Conservation (phyloP, 2,329 filamentous ascomycete species). For the Catunica adiposa region DNA sequence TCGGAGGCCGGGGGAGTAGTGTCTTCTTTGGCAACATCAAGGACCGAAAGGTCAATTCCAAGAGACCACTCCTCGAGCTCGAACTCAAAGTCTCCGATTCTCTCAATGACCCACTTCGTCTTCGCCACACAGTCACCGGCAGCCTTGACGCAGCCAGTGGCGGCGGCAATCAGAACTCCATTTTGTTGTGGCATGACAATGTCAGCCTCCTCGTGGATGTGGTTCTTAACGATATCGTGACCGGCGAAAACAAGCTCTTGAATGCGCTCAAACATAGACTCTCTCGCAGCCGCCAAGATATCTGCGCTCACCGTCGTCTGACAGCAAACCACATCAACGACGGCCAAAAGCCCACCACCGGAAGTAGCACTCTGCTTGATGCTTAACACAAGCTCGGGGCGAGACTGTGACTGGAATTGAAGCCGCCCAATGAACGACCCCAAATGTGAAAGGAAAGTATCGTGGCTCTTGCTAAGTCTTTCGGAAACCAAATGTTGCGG, state of each 20-base stretch:
- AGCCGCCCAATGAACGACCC: conserved; percentile 83
- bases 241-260: conserved; percentile 67
- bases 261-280: conserved; percentile 64
- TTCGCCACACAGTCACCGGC: conserved; percentile 85
- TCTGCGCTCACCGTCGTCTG: conserved; percentile 55
- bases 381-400: conserved; percentile 63
- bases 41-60: conserved; percentile 37
- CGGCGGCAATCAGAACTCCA: conserved; percentile 55
- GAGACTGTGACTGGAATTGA: conserved; percentile 82
- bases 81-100: conserved; percentile 80
- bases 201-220: conserved; percentile 54
- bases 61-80: conserved; percentile 45
- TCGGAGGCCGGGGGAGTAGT: background rate
- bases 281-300: conserved; percentile 50
- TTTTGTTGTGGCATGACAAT: conserved; percentile 70
- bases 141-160: conserved; percentile 74
- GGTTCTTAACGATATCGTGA: conserved; percentile 56
- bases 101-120: conserved; percentile 69
- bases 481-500: conserved; percentile 68
- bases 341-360: conserved; percentile 59
- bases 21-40: conserved; percentile 28
- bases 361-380: conserved; percentile 73
- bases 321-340: conserved; percentile 68
- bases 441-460: conserved; percentile 76
- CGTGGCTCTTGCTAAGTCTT: conserved; percentile 62